Base-by-base conservation (phyloP, 2,329 filamentous ascomycete species). In the Sordariomycetes sp. region DNA sequence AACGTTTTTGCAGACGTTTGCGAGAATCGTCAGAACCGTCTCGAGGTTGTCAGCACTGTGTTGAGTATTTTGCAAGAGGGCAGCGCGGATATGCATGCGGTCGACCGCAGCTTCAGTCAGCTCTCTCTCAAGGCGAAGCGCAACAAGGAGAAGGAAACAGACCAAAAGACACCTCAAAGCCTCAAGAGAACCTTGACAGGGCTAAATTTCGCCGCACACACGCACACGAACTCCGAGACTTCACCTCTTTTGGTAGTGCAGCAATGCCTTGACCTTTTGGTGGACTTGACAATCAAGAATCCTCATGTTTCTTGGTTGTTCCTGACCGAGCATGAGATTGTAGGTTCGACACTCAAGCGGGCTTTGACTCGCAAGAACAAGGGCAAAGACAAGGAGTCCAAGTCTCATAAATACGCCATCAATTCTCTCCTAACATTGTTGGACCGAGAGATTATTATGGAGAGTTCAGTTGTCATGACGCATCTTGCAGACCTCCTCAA, bases 401-500 rank as follows among this genome's bases (percentile, higher is more conserved):
- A 83, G 57, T 79, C 85, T 19, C 79, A 81, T 45, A 92, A 86
- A 53, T 98, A 83, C 53, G 87, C 93, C 8, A 74, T 98, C 53
- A 98, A 98, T 54, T 87, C 88, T 11, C 65, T 98, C 20, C 70
- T 98, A 30, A 81, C 79, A 40, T 70, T 98, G 5, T 71, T 98
- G 16, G 92, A 96, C 53, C 83, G 92, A n/a, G 85, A 87, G 43
- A 68, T 96, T 40, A 88, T 98, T 43, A 94, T 94, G 63, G 92
- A 98, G 59, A 98, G 87, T 59, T 88, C 90, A n/a, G 72, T 80
- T 6, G 90, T 94, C 37, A 96, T 98, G 88, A 90, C 94, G 47
- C 81, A 87, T 42, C 71, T 98, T 18, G 92, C 92, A 3, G 79
- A 82, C 42, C 66, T 98, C 20, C 71, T 98, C 18, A 90, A 86